These are phyloP conservation scores for Morella rubra DNA, from an alignment of 306 rosid genomes.

Conservation along the genomic window DNA sequence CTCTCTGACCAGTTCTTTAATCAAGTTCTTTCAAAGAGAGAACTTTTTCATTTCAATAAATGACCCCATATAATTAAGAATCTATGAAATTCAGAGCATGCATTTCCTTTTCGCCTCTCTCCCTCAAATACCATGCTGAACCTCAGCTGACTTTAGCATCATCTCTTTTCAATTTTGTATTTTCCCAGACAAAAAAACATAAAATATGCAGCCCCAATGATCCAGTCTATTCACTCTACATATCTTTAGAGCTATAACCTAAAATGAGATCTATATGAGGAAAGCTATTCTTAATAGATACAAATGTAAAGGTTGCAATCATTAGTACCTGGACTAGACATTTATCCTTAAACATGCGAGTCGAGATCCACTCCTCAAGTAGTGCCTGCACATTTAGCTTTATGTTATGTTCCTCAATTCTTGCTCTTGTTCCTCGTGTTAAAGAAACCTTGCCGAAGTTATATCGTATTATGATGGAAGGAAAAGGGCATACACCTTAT, in stretches of 20 bases:
- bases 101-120: neutral
- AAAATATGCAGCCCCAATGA: neutral
- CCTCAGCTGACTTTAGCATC: neutral
- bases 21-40: neutral
- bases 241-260: neutral
- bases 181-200: neutral
- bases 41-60: too few relatives aligned
- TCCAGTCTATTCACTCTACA: neutral
- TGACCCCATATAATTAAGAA: too few relatives aligned
- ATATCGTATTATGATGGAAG: neutral
- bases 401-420: neutral
- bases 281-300: neutral
- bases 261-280: neutral
- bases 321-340: slow-evolving; percentile 56
- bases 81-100: too few relatives aligned
- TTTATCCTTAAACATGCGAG: slow-evolving; percentile 59
- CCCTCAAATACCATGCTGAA: neutral
- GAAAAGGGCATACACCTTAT: slow-evolving; percentile 55
- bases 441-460: neutral
- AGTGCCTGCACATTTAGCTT: slow-evolving; percentile 61
- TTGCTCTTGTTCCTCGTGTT: neutral
- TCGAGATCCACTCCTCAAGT: slow-evolving; percentile 84
- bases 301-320: slow-evolving; percentile 1
- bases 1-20: neutral
- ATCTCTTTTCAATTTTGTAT: neutral